Percentiles rank a stretch among this genome's conserved stretches.
Conservation (phyloP, 2,329 filamentous ascomycete genomes). For the Colletotrichum ledebouriae region DNA sequence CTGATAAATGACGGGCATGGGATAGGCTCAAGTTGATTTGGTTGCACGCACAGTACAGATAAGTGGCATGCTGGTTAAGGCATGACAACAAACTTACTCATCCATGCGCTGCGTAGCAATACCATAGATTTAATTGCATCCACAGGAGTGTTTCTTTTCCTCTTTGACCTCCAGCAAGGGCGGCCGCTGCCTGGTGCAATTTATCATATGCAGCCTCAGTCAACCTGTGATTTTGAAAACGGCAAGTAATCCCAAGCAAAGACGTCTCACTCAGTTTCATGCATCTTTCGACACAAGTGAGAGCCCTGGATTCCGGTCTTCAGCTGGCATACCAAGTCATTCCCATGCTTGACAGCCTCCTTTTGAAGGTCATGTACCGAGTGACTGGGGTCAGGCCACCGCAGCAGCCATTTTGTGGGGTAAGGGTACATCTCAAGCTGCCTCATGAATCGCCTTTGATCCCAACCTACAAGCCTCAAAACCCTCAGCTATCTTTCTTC, state of each 20-base stretch:
- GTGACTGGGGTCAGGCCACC: background rate
- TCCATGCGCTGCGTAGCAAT: background rate
- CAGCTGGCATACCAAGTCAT: no score
- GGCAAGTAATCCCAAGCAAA: no score
- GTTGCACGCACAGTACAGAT: background rate
- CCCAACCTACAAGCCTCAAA: slow-evolving; percentile 11
- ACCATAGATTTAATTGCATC: background rate
- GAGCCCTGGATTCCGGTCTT: no score
- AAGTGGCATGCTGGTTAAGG: slow-evolving; percentile 15
- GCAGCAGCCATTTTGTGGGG: slow-evolving; percentile 7
- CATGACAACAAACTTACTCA: slow-evolving; percentile 15
- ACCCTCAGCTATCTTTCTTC: background rate
- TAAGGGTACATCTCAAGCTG: slow-evolving; percentile 11
- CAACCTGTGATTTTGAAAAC: background rate
- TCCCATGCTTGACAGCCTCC: no score
- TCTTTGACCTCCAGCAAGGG: background rate
- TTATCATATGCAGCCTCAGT: background rate
- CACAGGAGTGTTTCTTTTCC: background rate
- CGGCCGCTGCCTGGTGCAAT: background rate
- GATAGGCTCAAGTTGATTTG: slow-evolving; percentile 5
- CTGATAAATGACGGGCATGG: no score
- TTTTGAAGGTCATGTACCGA: no score
- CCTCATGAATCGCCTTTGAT: slow-evolving; percentile 8
- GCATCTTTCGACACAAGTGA: no score
- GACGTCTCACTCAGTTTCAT: no score